Conservation (phyloP, 192 early-diverging fungal genomes). For the Coemansia sp. region DNA sequence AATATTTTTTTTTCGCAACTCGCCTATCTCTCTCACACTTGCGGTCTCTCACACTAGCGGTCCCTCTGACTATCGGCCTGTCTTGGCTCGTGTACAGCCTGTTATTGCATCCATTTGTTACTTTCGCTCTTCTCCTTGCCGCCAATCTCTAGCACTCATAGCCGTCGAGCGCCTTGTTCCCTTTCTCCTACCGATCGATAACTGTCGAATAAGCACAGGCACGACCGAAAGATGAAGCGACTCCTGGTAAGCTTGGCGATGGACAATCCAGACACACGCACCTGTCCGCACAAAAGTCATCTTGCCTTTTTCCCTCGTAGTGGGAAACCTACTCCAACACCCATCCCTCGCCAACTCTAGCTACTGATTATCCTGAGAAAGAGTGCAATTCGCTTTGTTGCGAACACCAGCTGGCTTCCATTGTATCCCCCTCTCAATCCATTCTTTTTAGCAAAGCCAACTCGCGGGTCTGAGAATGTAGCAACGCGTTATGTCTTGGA, state of each 20-base stretch:
- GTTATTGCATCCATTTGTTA: background rate
- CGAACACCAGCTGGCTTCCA: background rate
- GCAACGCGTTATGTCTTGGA: too few species aligned
- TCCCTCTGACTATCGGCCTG: too few species aligned
- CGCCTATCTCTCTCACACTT: too few species aligned
- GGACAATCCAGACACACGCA: background rate
- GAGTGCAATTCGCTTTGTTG: slow-evolving; percentile 1
- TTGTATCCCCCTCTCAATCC: background rate
- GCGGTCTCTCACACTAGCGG: too few species aligned
- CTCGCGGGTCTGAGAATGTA: slow-evolving; percentile 1
- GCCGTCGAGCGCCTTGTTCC: background rate
- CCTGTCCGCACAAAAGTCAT: background rate
- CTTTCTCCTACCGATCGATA: background rate
- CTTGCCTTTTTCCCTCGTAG: background rate
- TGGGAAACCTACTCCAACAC: background rate
- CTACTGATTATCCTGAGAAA: slow-evolving; percentile 1
- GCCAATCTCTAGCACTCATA: background rate
- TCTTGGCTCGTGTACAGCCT: too few species aligned
- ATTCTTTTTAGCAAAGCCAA: background rate
- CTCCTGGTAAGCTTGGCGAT: slow-evolving; percentile 24
- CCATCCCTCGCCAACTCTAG: background rate
- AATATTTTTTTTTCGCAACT: background rate
- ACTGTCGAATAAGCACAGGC: background rate
- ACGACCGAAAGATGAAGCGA: slow-evolving; percentile 14
- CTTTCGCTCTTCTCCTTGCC: background rate